Evolutionary conservation across 371 early-diverging fungal genomes (phyloP).

Genomic region (Choanephora cucurbitarum): DNA sequence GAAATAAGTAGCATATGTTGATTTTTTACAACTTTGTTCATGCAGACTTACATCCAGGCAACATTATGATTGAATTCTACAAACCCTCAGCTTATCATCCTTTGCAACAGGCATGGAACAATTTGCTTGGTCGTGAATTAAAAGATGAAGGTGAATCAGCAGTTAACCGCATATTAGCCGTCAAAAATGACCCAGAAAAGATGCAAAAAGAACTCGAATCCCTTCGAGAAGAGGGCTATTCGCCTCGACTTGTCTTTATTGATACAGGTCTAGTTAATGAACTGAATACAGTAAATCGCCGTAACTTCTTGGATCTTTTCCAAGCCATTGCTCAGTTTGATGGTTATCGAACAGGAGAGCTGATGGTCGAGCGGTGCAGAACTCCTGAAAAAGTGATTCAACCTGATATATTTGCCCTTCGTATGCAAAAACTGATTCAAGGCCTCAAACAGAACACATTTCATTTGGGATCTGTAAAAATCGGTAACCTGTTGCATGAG

Average conservation of each 20-base stretch:
- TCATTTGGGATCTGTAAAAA: slow-evolving; percentile 75
- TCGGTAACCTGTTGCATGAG: slow-evolving; percentile 73
- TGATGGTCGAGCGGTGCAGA: slow-evolving; percentile 89
- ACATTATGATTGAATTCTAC: slow-evolving; percentile 87
- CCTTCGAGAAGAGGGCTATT: slow-evolving; percentile 68
- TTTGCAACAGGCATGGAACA: slow-evolving; percentile 54
- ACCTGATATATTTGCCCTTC: slow-evolving; percentile 73
- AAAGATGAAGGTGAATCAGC: slow-evolving; percentile 47
- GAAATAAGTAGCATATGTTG: slow-evolving; percentile 76
- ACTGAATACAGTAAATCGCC: slow-evolving; percentile 70
- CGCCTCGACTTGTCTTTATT: slow-evolving; percentile 80
- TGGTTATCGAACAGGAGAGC: slow-evolving; percentile 75
- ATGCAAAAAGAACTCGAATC: slow-evolving; percentile 54
- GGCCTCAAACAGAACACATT: slow-evolving; percentile 73
- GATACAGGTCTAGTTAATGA: slow-evolving; percentile 90
- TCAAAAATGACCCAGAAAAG: slow-evolving; percentile 36
- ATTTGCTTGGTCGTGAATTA: slow-evolving; percentile 30
- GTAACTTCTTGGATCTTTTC: slow-evolving; percentile 91
- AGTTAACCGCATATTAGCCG: slow-evolving; percentile 35
- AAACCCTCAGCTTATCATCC: slow-evolving; percentile 65
- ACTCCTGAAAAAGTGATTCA: slow-evolving; percentile 75
- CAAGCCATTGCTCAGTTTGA: slow-evolving; percentile 84
- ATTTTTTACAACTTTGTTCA: slow-evolving; percentile 92
- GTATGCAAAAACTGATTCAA: slow-evolving; percentile 77
- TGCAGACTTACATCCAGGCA: slow-evolving; percentile 94